Base-by-base conservation (phyloP, 2,329 filamentous ascomycete species). In the Cladosporium halotolerans region DNA sequence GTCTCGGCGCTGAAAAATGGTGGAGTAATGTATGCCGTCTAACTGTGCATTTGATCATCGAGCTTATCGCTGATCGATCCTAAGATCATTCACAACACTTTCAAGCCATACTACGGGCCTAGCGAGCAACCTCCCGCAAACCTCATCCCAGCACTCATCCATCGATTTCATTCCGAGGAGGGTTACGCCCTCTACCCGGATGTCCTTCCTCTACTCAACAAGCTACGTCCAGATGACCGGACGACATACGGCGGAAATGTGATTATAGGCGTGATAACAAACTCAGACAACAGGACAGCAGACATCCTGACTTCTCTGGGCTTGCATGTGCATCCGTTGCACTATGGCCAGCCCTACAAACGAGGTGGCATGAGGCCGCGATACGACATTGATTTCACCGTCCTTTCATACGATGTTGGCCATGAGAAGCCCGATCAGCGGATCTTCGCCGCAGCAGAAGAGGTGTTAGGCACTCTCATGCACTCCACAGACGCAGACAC, bases 341-440 rank as follows among this genome's bases (percentile, higher is more conserved):
- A 70, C 67, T 58, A 62, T 59, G 54, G 62, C 31, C 11, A 56
- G 38, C 2, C 34, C 45, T 10, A 40, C 53, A 18, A 51, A 7
- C 38, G 7, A 13, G 11, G 9, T 18, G 9, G 10, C 38, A 19
- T 7, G 8, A 16, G 8, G 7, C 43, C 41, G 11, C 53, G 57
- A 13, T 58, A 58, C 33, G 74, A 78, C 53, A 68, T 85, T 41
- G 76, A 79, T 60, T 83, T 85, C 56, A 72, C 79, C 6, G 78
- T 79, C 55, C 75, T 84, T 63, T 85, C 81, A 14, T 86, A 85
- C 58, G 81, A 85, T 59, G 77, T 80, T 4, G 82, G 82, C 0
- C 63, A 69, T 19, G 79, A 80, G 58, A 86, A 86, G 63, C 83
- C 83, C 0, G 72, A 81, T 49, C 57, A 54, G 8, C 58, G 63